phyloP scores from a whole-genome alignment of 352 stramenopile species.

The Paralagenidium karlingii region DNA sequence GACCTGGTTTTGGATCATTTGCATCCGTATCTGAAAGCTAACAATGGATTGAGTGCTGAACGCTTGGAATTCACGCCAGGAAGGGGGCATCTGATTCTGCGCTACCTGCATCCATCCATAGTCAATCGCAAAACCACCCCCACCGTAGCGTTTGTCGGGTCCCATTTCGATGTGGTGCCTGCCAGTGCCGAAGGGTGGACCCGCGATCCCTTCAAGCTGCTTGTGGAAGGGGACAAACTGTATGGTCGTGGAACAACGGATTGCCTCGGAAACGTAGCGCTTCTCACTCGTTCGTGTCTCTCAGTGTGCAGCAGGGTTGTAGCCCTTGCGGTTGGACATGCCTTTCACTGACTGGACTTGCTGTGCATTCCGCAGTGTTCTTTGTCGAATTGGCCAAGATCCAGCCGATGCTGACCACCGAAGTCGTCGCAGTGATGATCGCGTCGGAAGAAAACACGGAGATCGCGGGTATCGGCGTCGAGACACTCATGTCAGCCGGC shows the following conservation, averaged over 20 bases:
- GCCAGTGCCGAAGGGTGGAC: constrained; percentile 85
- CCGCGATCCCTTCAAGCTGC: constrained; percentile 79
- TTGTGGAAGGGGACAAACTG: constrained; percentile 85
- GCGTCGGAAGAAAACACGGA: constrained; percentile 81
- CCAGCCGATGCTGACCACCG: constrained; percentile 51
- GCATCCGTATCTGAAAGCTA: constrained; percentile 53
- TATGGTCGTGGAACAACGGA: constrained; percentile 89
- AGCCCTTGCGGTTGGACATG: background rate
- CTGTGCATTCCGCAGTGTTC: constrained; percentile 15
- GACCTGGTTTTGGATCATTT: constrained; percentile 81
- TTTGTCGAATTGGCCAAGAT: constrained; percentile 67
- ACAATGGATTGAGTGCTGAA: constrained; percentile 58
- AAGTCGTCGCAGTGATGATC: constrained; percentile 86
- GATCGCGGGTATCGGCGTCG: constrained; percentile 78
- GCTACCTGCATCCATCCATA: constrained; percentile 46
- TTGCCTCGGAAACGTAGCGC: constrained; percentile 86
- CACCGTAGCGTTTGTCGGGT: constrained; percentile 80
- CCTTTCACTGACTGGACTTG: background rate
- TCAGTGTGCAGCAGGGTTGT: too few relatives aligned
- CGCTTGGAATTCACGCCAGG: constrained; percentile 73
- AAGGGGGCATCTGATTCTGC: constrained; percentile 88
- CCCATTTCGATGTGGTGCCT: constrained; percentile 88
- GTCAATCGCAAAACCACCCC: constrained; percentile 10
- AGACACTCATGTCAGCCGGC: constrained; percentile 77
- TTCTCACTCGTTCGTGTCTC: constrained; percentile 65